Evolutionary conservation across 1,139 yeast genomes (phyloP).

Genomic region (Suhomyces taliae): DNA sequence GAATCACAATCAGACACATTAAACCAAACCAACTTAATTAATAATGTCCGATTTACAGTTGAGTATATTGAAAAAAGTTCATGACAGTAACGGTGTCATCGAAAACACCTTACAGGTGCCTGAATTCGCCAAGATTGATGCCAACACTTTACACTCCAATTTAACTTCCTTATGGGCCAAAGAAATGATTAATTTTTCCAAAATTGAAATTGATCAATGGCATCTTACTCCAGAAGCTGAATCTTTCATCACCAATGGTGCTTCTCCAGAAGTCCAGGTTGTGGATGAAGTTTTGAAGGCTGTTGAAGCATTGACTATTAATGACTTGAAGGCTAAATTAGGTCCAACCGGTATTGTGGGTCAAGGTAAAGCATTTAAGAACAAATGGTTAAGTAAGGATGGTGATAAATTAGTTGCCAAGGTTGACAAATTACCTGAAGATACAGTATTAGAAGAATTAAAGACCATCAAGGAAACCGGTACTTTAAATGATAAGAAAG

Average conservation of each 20-base stretch:
- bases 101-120: constrained; percentile 64
- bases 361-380: constrained; percentile 97
- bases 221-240: constrained; percentile 77
- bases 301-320: constrained; percentile 76
- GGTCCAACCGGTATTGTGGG: constrained; percentile 89
- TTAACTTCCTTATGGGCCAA: constrained; percentile 85
- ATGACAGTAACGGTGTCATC: constrained; percentile 55
- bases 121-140: constrained; percentile 38
- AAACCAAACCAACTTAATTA: not conserved
- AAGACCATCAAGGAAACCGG: constrained; percentile 60
- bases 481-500: constrained; percentile 59
- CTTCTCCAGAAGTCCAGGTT: constrained; percentile 83
- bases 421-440: constrained; percentile 54
- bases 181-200: constrained; percentile 72
- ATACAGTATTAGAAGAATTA: constrained; percentile 66
- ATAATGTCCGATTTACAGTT: constrained; percentile 58
- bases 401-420: constrained; percentile 75
- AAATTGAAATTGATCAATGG: constrained; percentile 78
- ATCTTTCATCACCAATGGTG: constrained; percentile 71
- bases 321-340: constrained; percentile 74
- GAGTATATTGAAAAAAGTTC: constrained; percentile 60
- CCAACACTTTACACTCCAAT: constrained; percentile 59
- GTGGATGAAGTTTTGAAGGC: constrained; percentile 72
- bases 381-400: constrained; percentile 91
- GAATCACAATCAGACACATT: constrained; percentile 6